Percentiles rank a stretch among this genome's conserved stretches.
These are phyloP conservation scores for Dendrostoma leiphaemia DNA, from an alignment of 2,329 filamentous ascomycete genomes.

Conservation along the genomic window DNA sequence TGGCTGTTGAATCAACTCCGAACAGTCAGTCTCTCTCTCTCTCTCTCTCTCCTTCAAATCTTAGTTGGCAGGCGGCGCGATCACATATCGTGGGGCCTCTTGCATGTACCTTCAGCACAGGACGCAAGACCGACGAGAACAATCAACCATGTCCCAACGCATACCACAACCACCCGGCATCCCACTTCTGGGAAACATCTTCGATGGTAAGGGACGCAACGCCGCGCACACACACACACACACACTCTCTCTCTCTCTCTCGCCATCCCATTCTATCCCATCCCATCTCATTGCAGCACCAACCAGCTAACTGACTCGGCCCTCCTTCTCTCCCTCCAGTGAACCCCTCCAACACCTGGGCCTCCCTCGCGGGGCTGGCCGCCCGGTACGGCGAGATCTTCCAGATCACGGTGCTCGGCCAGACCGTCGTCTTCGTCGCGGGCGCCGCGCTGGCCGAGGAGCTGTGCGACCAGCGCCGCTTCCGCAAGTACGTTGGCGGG, in stretches of 20 bases:
- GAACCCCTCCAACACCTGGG: conserved; percentile 47
- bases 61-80: too few relatives aligned
- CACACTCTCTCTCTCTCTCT: neutral
- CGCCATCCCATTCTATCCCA: neutral
- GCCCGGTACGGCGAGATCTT: conserved; percentile 48
- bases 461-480: conserved; percentile 50
- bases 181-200: conserved; percentile 50
- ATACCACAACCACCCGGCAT: conserved; percentile 51
- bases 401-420: conserved; percentile 39
- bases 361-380: conserved; percentile 45
- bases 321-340: conserved; percentile 22
- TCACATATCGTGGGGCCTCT: too few relatives aligned
- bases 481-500: conserved; percentile 52
- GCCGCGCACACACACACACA: neutral
- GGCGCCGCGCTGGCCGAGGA: conserved; percentile 40
- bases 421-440: conserved; percentile 40
- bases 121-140: neutral
- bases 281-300: neutral
- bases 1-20: too few relatives aligned
- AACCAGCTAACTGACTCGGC: neutral
- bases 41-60: too few relatives aligned
- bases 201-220: conserved; percentile 29
- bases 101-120: too few relatives aligned
- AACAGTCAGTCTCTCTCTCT: too few relatives aligned
- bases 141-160: conserved; percentile 36